Evolutionary conservation across 305 asterid species (phyloP).

Genomic region (Rubia balearica): DNA sequence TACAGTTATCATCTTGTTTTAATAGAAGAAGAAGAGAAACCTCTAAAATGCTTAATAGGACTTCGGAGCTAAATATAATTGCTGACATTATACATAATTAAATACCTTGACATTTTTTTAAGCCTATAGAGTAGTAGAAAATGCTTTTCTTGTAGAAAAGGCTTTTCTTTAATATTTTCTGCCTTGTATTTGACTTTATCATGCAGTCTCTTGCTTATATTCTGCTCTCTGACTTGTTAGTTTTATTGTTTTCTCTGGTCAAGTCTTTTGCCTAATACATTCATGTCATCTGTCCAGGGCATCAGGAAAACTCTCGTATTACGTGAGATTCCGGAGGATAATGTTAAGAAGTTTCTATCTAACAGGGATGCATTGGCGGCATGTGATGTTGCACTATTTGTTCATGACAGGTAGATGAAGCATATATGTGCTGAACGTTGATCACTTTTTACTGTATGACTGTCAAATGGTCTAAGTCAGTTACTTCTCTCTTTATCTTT

Average conservation of each 20-base stretch:
- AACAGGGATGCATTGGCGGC: constrained; percentile 74
- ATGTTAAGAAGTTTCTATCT: constrained; percentile 61
- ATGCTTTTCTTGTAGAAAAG: not conserved
- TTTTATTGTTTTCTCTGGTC: not conserved
- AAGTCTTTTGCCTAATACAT: not conserved
- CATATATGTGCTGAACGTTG: not conserved
- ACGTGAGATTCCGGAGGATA: constrained; percentile 82
- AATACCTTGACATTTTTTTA: not conserved
- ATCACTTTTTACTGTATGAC: not conserved
- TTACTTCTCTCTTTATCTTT: not conserved
- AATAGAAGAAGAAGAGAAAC: not conserved
- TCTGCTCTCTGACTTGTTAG: not conserved
- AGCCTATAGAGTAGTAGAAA: not conserved
- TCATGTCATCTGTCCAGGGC: constrained; percentile 39
- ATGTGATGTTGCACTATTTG: constrained; percentile 88
- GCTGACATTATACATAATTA: not conserved
- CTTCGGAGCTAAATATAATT: not conserved
- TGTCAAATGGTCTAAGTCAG: not conserved
- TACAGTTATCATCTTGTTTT: constrained; percentile 10
- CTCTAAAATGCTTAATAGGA: not conserved
- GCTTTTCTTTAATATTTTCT: not conserved
- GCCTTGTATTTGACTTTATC: not conserved
- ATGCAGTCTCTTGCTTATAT: not conserved
- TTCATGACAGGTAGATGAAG: constrained; percentile 76
- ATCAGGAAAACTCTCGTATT: constrained; percentile 67